Percentiles rank a stretch among this genome's conserved stretches.
Conservation (phyloP, 495 filamentous ascomycete species). For the Talaromyces nanjingensis region DNA sequence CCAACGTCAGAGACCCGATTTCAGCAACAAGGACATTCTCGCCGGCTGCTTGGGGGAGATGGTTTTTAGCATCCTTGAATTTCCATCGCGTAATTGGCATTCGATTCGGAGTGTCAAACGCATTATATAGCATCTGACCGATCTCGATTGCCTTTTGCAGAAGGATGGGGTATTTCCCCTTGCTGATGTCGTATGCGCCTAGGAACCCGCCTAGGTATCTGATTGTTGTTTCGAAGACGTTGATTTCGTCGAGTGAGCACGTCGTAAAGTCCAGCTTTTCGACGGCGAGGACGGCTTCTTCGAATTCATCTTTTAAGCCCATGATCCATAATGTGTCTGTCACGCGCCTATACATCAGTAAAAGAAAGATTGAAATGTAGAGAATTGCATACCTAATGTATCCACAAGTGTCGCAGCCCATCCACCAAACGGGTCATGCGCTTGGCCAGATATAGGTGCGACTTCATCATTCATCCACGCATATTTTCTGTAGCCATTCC, state of each 20-base stretch:
- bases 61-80: background rate
- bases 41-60: background rate
- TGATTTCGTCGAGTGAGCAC: conserved; percentile 19
- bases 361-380: too few species aligned
- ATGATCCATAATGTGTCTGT: conserved; percentile 91
- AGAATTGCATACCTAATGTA: conserved; percentile 18
- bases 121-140: conserved; percentile 30
- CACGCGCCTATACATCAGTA: background rate
- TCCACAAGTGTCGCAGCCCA: conserved; percentile 69
- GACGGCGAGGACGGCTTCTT: conserved; percentile 61
- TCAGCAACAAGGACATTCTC: conserved; percentile 55
- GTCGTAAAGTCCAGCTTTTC: conserved; percentile 69
- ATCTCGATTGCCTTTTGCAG: conserved; percentile 27
- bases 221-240: conserved; percentile 42
- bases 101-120: conserved; percentile 32
- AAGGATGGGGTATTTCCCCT: conserved; percentile 22
- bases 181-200: conserved; percentile 43
- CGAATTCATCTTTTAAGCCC: conserved; percentile 71
- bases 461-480: conserved; percentile 65
- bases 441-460: conserved; percentile 48
- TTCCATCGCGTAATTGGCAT: conserved; percentile 20
- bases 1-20: conserved; percentile 76
- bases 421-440: conserved; percentile 62
- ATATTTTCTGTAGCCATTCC: conserved; percentile 55
- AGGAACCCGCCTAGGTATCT: conserved; percentile 46